These are phyloP conservation scores for Ocimum tenuiflorum DNA, from an alignment of 257 asterid species.

Conservation along the genomic window DNA sequence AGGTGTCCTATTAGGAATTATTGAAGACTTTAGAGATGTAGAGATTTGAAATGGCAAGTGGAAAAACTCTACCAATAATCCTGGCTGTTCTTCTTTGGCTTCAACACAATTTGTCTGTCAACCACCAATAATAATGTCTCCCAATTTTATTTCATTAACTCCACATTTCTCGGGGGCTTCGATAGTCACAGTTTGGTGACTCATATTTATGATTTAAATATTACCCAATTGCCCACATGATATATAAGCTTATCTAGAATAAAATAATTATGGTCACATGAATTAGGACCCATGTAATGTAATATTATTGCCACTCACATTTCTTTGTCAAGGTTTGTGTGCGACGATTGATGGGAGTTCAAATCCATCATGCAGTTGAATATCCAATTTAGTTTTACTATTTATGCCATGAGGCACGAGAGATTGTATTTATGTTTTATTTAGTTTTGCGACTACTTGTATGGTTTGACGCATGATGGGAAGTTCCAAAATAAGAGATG, in stretches of 20 bases:
- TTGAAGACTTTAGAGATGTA: slow-evolving; percentile 24
- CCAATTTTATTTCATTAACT: slow-evolving; percentile 4
- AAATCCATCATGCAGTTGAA: no score
- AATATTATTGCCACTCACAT: background rate
- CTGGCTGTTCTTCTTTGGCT: background rate
- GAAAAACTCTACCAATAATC: slow-evolving; percentile 6
- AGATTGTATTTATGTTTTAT: no score
- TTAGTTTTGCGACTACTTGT: no score
- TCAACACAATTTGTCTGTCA: slow-evolving; percentile 2
- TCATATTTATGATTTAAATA: background rate
- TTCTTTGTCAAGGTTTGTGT: no score
- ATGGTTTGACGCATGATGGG: no score
- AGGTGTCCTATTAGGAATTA: no score
- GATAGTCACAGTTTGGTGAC: slow-evolving; percentile 13
- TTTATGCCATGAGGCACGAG: no score
- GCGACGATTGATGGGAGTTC: no score
- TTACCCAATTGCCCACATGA: slow-evolving; percentile 19
- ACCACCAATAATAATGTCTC: slow-evolving; percentile 15
- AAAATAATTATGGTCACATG: background rate
- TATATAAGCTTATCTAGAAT: background rate
- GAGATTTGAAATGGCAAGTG: slow-evolving; percentile 27
- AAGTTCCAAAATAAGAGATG: no score
- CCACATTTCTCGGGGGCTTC: slow-evolving; percentile 32
- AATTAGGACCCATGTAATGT: no score
- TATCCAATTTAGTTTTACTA: no score